A percentile compares a stretch with the other conserved stretches of the same genome.
Conservation (phyloP, 768 basidiomycete species). For the Terana coerulea region DNA sequence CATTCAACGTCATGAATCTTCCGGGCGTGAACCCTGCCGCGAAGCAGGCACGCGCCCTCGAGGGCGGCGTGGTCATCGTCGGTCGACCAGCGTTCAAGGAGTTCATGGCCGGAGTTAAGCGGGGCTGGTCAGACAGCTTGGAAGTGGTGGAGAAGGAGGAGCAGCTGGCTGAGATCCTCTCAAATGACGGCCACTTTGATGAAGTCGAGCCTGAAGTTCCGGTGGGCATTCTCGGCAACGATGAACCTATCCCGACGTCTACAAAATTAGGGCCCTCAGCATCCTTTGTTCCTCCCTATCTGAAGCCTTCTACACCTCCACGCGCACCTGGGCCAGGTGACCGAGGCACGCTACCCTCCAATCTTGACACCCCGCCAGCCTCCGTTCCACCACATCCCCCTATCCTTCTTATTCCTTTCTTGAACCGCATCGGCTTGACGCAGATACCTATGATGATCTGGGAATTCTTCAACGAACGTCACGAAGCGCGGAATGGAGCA, state of each 20-base stretch:
- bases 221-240: slow-evolving; percentile 26
- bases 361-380: slow-evolving; percentile 45
- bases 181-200: slow-evolving; percentile 75
- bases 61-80: slow-evolving; percentile 83
- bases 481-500: slow-evolving; percentile 75
- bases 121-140: slow-evolving; percentile 78
- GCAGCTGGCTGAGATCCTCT: slow-evolving; percentile 58
- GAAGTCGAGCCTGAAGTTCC: slow-evolving; percentile 44
- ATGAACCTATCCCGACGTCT: slow-evolving; percentile 38
- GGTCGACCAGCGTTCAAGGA: slow-evolving; percentile 94
- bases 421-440: slow-evolving; percentile 73
- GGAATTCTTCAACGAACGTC: slow-evolving; percentile 88
- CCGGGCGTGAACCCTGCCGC: slow-evolving; percentile 51
- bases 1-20: slow-evolving; percentile 39
- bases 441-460: slow-evolving; percentile 88
- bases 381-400: slow-evolving; percentile 73
- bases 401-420: slow-evolving; percentile 70
- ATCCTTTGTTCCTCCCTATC: slow-evolving; percentile 25
- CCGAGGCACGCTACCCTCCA: neutral
- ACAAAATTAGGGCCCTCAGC: slow-evolving; percentile 35
- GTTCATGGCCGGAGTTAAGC: slow-evolving; percentile 81
- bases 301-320: slow-evolving; percentile 17
- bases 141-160: slow-evolving; percentile 71
- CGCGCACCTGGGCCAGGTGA: slow-evolving; percentile 22
- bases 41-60: slow-evolving; percentile 54